A percentile compares a stretch with the other conserved stretches of the same genome.
Conservation (phyloP, 2,329 filamentous ascomycete species). For the Aspergillus brunneoviolaceus region DNA sequence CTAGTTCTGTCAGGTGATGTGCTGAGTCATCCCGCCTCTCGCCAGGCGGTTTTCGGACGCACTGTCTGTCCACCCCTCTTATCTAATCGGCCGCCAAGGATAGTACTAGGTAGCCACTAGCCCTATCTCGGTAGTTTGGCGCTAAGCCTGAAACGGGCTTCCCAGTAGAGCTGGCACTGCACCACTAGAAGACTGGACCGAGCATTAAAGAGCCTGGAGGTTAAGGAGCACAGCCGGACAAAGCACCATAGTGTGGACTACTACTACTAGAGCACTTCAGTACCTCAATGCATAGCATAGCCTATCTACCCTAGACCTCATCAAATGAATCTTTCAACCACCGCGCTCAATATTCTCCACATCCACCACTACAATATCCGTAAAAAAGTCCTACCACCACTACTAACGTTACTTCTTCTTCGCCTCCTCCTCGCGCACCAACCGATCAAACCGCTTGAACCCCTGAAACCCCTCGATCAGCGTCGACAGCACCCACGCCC, state of each 20-base stretch:
- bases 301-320: background rate
- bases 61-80: background rate
- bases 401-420: conserved; percentile 29
- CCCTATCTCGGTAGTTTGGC: background rate
- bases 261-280: too few species aligned
- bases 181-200: too few species aligned
- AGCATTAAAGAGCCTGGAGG: too few species aligned
- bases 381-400: too few species aligned
- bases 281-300: too few species aligned
- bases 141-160: too few species aligned
- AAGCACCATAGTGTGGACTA: too few species aligned
- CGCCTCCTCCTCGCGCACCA: conserved; percentile 43
- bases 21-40: background rate
- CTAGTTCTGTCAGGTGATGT: conserved; percentile 29
- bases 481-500: conserved; percentile 53
- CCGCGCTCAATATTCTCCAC: too few species aligned
- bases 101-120: background rate
- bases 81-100: background rate
- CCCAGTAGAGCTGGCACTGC: too few species aligned
- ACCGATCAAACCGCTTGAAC: conserved; percentile 47
- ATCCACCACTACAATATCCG: too few species aligned
- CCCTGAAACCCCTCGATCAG: conserved; percentile 56
- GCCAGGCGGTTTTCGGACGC: conserved; percentile 4
- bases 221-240: too few species aligned
- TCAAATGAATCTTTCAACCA: too few species aligned